Percentiles rank a stretch among this genome's conserved stretches.
phyloP scores from a whole-genome alignment of 306 rosid genomes.

The Cicer pinnatifidum region DNA sequence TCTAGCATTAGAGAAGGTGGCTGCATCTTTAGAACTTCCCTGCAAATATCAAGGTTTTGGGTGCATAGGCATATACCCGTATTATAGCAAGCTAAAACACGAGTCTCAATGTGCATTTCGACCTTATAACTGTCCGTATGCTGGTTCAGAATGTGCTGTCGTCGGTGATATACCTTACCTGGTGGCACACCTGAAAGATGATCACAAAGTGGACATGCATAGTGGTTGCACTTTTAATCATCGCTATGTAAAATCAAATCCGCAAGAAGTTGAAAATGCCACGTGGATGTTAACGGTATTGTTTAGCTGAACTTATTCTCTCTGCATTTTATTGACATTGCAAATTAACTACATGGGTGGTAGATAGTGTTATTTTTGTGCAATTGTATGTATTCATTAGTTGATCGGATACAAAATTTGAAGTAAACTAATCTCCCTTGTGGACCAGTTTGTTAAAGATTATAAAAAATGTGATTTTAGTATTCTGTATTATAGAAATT shows the following conservation, averaged over 20 bases:
- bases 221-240: conserved; percentile 89
- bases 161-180: conserved; percentile 77
- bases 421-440: neutral
- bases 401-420: neutral
- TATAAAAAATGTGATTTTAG: no score
- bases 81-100: conserved; percentile 90
- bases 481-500: no score
- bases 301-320: conserved; percentile 30
- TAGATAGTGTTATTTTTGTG: conserved; percentile 19
- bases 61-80: conserved; percentile 81
- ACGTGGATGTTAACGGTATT: conserved; percentile 96
- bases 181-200: conserved; percentile 85
- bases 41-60: conserved; percentile 86
- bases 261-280: conserved; percentile 95
- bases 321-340: conserved; percentile 4
- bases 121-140: conserved; percentile 90
- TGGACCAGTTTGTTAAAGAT: no score
- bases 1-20: conserved; percentile 91
- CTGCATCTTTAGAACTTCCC: conserved; percentile 90
- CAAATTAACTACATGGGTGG: neutral
- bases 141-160: conserved; percentile 82
- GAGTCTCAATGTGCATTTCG: conserved; percentile 78
- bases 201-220: conserved; percentile 97
- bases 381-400: neutral
- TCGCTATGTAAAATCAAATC: conserved; percentile 90